Percentiles rank a stretch among this genome's conserved stretches.
phyloP scores from a whole-genome alignment of 257 asterid species.

The Knoxia roxburghii region DNA sequence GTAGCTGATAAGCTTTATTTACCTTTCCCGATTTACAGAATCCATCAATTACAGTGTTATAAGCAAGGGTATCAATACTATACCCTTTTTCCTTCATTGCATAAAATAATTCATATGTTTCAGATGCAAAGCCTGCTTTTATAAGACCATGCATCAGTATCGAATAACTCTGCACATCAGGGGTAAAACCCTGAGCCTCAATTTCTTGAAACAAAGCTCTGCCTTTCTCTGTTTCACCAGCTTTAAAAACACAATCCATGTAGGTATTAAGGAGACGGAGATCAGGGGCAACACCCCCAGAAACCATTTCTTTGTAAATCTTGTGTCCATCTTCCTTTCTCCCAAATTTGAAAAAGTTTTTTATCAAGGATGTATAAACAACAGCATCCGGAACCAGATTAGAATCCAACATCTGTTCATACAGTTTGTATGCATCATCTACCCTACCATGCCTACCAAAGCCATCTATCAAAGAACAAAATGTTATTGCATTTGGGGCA shows the following conservation, averaged over 20 bases:
- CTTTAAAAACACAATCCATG: conserved; percentile 83
- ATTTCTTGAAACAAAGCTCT: conserved; percentile 76
- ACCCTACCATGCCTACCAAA: conserved; percentile 87
- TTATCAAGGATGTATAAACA: conserved; percentile 77
- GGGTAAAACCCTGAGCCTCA: conserved; percentile 50
- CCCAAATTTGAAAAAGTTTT: conserved; percentile 72
- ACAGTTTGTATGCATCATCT: conserved; percentile 74
- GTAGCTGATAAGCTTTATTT: conserved; percentile 86
- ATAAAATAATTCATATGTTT: conserved; percentile 74
- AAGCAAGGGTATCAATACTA: conserved; percentile 75
- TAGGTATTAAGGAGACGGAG: conserved; percentile 77
- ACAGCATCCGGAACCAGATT: conserved; percentile 52
- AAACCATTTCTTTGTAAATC: conserved; percentile 81
- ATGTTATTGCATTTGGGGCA: conserved; percentile 61
- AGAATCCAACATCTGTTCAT: conserved; percentile 81
- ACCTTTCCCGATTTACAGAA: conserved; percentile 93
- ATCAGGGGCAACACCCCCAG: conserved; percentile 51
- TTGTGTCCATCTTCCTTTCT: conserved; percentile 89
- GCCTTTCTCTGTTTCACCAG: conserved; percentile 79
- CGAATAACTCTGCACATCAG: conserved; percentile 83
- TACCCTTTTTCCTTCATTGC: conserved; percentile 90
- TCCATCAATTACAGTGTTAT: conserved; percentile 86
- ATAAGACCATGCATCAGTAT: conserved; percentile 81
- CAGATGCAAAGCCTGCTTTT: conserved; percentile 86
- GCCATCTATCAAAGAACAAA: conserved; percentile 86